A percentile compares a stretch with the other conserved stretches of the same genome.
Evolutionary conservation across 2,329 filamentous ascomycete genomes (phyloP).

Genomic region (Cyclaneusma minus): DNA sequence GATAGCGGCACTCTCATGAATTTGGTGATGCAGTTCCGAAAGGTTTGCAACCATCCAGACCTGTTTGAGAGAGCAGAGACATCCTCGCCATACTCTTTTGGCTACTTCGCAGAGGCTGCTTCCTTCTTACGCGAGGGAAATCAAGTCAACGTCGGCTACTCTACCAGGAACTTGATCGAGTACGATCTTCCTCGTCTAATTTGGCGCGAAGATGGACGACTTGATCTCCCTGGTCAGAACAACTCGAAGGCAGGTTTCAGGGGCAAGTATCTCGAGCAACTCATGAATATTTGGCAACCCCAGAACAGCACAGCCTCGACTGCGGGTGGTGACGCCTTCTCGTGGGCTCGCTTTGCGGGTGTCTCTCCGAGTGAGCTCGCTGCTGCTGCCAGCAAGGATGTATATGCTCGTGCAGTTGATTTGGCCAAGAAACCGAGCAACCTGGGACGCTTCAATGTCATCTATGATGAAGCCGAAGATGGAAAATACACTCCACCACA

Average conservation of each 20-base stretch:
- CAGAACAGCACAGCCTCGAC: conserved; percentile 57
- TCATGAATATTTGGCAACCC: conserved; percentile 84
- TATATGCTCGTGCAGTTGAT: conserved; percentile 60
- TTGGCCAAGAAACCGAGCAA: conserved; percentile 32
- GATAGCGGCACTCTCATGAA: conserved; percentile 98
- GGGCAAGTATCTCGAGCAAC: conserved; percentile 57
- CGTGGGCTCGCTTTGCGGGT: conserved; percentile 81
- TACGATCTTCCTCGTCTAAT: conserved; percentile 70
- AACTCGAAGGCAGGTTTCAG: conserved; percentile 69
- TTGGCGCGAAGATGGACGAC: conserved; percentile 64
- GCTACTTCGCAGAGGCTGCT: conserved; percentile 86
- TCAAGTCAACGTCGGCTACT: conserved; percentile 70
- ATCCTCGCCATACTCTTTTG: conserved; percentile 66
- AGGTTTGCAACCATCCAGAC: conserved; percentile 97
- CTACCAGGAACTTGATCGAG: conserved; percentile 71
- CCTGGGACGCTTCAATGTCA: conserved; percentile 47
- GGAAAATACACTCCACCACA: conserved; percentile 54
- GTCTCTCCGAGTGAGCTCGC: conserved; percentile 59
- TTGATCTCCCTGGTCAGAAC: conserved; percentile 56
- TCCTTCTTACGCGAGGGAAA: conserved; percentile 85
- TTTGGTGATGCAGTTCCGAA: conserved; percentile 98
- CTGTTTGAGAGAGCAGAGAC: conserved; percentile 92
- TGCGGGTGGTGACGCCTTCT: conserved; percentile 53
- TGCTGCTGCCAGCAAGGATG: conserved; percentile 47
- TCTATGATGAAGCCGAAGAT: conserved; percentile 53